phyloP scores from a whole-genome alignment of 768 basidiomycete species.

The Amanita rimosa region DNA sequence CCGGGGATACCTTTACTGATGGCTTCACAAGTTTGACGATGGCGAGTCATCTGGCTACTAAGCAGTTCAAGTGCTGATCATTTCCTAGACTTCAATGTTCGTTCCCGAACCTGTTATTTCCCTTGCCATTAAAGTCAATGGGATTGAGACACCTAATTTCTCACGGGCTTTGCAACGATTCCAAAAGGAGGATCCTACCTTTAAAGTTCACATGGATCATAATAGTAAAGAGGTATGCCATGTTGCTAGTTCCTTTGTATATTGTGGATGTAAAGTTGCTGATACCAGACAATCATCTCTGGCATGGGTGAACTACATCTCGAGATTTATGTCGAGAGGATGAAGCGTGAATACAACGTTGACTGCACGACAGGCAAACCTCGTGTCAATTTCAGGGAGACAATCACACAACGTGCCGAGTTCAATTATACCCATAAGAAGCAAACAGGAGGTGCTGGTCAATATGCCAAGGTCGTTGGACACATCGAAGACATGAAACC shows the following conservation, averaged over 20 bases:
- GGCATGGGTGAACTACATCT: slow-evolving; percentile 99
- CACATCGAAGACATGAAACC: slow-evolving; percentile 82
- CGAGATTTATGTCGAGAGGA: slow-evolving; percentile 98
- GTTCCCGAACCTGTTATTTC: slow-evolving; percentile 99
- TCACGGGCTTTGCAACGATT: slow-evolving; percentile 94
- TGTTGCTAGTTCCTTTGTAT: not conserved
- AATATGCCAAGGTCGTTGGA: slow-evolving; percentile 90
- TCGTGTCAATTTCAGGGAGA: slow-evolving; percentile 93
- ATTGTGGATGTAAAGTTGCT: not conserved
- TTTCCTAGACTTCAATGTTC: slow-evolving; percentile 86
- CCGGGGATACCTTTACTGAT: slow-evolving; percentile 97
- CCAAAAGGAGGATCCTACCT: slow-evolving; percentile 98
- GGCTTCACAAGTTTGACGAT: slow-evolving; percentile 83
- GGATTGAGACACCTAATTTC: slow-evolving; percentile 91
- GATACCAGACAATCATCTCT: slow-evolving; percentile 84
- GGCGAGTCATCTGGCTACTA: slow-evolving; percentile 35
- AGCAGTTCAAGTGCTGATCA: slow-evolving; percentile 3
- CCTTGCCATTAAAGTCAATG: slow-evolving; percentile 83
- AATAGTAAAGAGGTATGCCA: slow-evolving; percentile 81
- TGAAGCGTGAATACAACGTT: slow-evolving; percentile 95
- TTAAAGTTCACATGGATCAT: slow-evolving; percentile 90
- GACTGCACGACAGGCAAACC: slow-evolving; percentile 92
- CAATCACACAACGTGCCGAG: slow-evolving; percentile 69
- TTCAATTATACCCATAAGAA: slow-evolving; percentile 97
- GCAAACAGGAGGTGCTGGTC: slow-evolving; percentile 94